phyloP scores from a whole-genome alignment of 2,329 filamentous ascomycete genomes.

The Calonectria naviculata region DNA sequence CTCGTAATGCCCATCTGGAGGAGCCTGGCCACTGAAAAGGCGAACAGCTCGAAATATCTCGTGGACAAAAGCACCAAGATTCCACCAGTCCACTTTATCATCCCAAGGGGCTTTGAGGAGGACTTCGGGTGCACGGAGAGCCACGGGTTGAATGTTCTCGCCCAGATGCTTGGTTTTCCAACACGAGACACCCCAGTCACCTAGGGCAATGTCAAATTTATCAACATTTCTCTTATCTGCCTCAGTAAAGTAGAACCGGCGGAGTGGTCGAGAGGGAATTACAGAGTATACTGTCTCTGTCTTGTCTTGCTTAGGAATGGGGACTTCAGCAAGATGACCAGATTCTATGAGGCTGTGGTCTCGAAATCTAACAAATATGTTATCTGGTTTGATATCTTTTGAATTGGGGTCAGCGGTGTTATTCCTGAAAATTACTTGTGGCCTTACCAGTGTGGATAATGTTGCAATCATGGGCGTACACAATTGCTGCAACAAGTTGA shows the following conservation, averaged over 20 bases:
- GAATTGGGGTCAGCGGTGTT: neutral
- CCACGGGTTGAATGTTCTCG: neutral
- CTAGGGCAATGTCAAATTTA: neutral
- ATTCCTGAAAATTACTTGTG: neutral
- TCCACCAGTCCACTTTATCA: neutral
- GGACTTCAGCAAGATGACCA: neutral
- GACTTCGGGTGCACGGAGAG: neutral
- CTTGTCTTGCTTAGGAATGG: neutral
- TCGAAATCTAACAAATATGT: neutral
- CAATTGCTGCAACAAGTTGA: neutral
- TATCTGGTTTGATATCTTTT: neutral
- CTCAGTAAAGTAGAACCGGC: neutral
- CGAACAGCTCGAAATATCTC: neutral
- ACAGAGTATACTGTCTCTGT: neutral
- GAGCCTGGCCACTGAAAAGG: neutral
- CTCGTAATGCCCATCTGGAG: neutral
- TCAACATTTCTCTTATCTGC: neutral
- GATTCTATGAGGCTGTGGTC: neutral
- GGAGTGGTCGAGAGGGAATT: neutral
- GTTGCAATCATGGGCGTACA: neutral
- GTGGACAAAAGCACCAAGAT: neutral
- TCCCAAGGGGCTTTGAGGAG: neutral
- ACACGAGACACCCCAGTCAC: neutral
- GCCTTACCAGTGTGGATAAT: neutral
- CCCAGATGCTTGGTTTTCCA: neutral